Evolutionary conservation across 78 protist species (phyloP).

Genomic region (Mastigamoeba balamuthi): DNA sequence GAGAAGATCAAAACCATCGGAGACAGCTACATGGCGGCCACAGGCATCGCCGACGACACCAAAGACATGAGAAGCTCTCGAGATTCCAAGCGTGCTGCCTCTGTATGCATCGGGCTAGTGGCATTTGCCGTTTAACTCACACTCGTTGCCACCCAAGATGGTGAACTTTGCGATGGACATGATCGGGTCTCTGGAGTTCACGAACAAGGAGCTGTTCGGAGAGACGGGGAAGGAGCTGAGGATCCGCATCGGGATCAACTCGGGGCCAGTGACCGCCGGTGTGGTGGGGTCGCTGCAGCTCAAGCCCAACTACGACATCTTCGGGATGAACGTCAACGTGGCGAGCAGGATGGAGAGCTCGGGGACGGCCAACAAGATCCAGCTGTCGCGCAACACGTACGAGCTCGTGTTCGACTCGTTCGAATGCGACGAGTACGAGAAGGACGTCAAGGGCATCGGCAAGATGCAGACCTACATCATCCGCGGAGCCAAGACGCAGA

Average conservation of each 20-base stretch:
- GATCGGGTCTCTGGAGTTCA: not conserved
- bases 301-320: not conserved
- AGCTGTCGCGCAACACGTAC: not conserved
- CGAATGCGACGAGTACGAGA: not conserved
- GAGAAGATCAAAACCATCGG: conserved; percentile 26
- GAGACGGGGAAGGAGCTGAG: too few relatives aligned
- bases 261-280: not conserved
- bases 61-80: not conserved
- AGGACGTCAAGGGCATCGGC: not conserved
- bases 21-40: conserved; percentile 7
- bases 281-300: not conserved
- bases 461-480: not conserved
- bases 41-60: not conserved
- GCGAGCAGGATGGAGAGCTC: not conserved
- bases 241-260: not conserved
- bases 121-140: too few relatives aligned
- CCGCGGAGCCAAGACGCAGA: not conserved
- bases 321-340: not conserved
- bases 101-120: too few relatives aligned
- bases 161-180: not conserved
- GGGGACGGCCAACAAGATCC: not conserved
- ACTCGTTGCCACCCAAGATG: too few relatives aligned
- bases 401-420: conserved; percentile 5
- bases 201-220: too few relatives aligned
- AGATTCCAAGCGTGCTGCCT: too few relatives aligned